Evolutionary conservation across 345 rosid genomes (phyloP), one percentile per base, ranked within the genome.

Genomic region (Rhizophora mangle): DNA sequence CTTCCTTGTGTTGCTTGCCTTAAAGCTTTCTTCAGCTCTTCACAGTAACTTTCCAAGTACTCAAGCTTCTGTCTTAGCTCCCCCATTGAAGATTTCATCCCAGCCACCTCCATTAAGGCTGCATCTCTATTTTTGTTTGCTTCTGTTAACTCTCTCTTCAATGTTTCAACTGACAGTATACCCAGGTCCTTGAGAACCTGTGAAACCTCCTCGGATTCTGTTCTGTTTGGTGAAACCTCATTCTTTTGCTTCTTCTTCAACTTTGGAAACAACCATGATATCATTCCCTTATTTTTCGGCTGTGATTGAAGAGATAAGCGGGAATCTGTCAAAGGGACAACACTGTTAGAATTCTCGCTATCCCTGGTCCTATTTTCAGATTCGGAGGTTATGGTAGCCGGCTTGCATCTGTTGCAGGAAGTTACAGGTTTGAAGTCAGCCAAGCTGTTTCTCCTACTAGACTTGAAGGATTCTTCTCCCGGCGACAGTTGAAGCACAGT

Each of bases 251-350:
- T 92, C 81, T 75, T 92, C 88, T 84, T 92, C 21, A 87, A 69
- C 90, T 83, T 78, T 0, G 97, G 96, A 61, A 95, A 87, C 73
- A 90, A 69, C 92, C 97, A 77, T n/a, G 96, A 90, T 58, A 94
- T 82, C 78, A 87, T 75, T 72, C 96, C 89, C 24, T 84, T 74
- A 65, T 67, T 85, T 65, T 82, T 88, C 5, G 87, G 83, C 36
- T 88, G 94, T 1, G 96, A 72, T 58, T 82, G 92, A 64, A 73
- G 74, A 2, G 85, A 72, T 0, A 91, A 85, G 34, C 85, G 96
- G 4, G 93, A 83, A 77, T 91, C 90, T 8, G 88, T 85, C 73
- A 88, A 68, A 19, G 97, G 97, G 63, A 88, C 93, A 55, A 89
- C 88, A 7, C 76, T 82, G 72, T 89, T 94, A 6, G 96, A 88